Conservation (phyloP, 495 filamentous ascomycete genomes). For the Parachaetomium inaequale region DNA sequence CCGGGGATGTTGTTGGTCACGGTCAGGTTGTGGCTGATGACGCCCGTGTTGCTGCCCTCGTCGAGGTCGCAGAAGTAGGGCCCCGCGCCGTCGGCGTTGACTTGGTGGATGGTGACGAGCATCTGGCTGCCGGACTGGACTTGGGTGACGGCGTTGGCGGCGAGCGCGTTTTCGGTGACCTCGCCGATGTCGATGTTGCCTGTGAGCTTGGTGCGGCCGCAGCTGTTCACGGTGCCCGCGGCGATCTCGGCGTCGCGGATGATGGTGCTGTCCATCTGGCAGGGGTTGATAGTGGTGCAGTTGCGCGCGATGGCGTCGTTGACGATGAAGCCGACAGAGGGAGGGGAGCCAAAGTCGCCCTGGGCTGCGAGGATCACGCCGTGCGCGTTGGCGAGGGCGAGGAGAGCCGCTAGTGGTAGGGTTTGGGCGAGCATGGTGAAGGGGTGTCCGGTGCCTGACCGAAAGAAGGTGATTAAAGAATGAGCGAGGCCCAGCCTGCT, state of each 20-base stretch:
- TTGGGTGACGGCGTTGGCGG: conserved; percentile 41
- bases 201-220: conserved; percentile 48
- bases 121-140: conserved; percentile 40
- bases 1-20: conserved; percentile 47
- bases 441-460: background rate
- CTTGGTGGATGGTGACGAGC: conserved; percentile 49
- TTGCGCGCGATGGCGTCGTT: conserved; percentile 42
- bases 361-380: conserved; percentile 44
- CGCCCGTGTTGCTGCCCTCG: conserved; percentile 43
- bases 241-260: conserved; percentile 50
- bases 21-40: conserved; percentile 40
- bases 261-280: conserved; percentile 51
- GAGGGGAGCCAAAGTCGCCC: conserved; percentile 37
- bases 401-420: conserved; percentile 36
- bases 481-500: conserved; percentile 1
- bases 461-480: background rate
- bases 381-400: conserved; percentile 39
- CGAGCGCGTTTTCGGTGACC: conserved; percentile 49
- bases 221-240: conserved; percentile 46
- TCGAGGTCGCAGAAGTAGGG: conserved; percentile 51
- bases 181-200: conserved; percentile 55
- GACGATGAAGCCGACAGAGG: conserved; percentile 46
- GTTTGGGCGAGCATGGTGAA: background rate
- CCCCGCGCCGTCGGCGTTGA: conserved; percentile 55
- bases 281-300: conserved; percentile 51